Base-by-base conservation (phyloP, 23 red algal species). In the Agarophyton chilense region DNA sequence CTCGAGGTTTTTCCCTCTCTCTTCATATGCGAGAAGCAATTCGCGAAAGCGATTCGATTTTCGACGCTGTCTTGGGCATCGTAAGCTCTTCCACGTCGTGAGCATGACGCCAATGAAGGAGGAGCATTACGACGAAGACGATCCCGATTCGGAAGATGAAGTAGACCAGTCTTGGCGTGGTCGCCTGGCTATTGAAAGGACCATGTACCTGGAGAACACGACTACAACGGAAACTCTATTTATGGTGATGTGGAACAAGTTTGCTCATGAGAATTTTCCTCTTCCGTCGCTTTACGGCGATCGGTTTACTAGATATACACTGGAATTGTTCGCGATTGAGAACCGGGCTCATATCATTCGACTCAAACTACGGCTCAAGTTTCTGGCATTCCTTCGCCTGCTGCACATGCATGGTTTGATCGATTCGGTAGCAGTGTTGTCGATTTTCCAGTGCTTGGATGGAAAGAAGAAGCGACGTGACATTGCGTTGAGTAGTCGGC, bases 181-280 rank as follows among this genome's bases (percentile, higher is more conserved):
- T 52, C 72, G 79, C 34, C 36, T 91, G 21, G 61, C 75, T 1
- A 72, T 82, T 31, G 88, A 91, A 67, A 41, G 77, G 9, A 62
- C 67, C 10, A 57, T 54, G 51, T 36, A 66, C 45, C 55, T 91
- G 49, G 77, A 91, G 85, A 33, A 78, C 8, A 71, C 73, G 8
- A 78, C 68, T 53, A 55, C 85, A 9, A 91, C 64, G 49, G 76
- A 91, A 61, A 81, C 58, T 75, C 46, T 91, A 12, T 82, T 81
- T 39, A 79, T 74, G 88, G 62, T 82, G 45, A 82, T 91, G 77
- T 91, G 88, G 88, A 91, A 91, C 62, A 82, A 82, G 65, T 91
- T 81, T 73, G 76, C 55, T 5, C 77, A 91, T 73, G 67, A 91
- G 32, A 81, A 91, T 39, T 81, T 67, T 31, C 76, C 88, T 1